Evolutionary conservation across 2,329 filamentous ascomycete genomes (phyloP).

Genomic region (Escovopsis sp.): DNA sequence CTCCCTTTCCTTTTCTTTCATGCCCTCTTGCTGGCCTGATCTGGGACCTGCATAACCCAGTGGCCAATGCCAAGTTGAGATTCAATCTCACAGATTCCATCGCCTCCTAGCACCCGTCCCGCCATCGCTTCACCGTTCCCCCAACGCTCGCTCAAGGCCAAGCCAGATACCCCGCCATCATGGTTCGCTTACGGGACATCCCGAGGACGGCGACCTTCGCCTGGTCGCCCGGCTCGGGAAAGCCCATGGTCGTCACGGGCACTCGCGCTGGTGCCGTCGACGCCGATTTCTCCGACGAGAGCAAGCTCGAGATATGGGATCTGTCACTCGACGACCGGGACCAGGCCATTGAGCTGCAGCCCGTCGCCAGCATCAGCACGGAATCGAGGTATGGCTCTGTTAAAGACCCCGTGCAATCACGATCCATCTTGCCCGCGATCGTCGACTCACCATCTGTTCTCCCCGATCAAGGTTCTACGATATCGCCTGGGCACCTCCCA

Average conservation of each 20-base stretch:
- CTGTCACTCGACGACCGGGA: constrained; percentile 65
- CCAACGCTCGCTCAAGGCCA: constrained; percentile 11
- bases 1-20: neutral
- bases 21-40: constrained; percentile 1
- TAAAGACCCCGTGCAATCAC: neutral
- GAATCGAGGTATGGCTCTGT: constrained; percentile 60
- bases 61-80: constrained; percentile 4
- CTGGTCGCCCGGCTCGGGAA: constrained; percentile 72
- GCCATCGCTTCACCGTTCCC: neutral
- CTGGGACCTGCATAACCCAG: constrained; percentile 5
- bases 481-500: constrained; percentile 81
- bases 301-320: constrained; percentile 93
- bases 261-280: constrained; percentile 91
- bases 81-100: constrained; percentile 2
- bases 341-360: constrained; percentile 70
- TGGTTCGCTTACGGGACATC: constrained; percentile 95
- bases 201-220: constrained; percentile 93
- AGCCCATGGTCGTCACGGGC: constrained; percentile 79
- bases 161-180: constrained; percentile 29
- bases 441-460: constrained; percentile 7
- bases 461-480: constrained; percentile 66
- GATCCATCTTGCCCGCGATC: neutral
- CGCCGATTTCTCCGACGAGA: constrained; percentile 95
- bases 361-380: constrained; percentile 67
- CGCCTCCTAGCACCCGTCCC: neutral